Base-by-base conservation (phyloP, 1,139 yeast genomes). In the Citeromyces hawaiiensis region DNA sequence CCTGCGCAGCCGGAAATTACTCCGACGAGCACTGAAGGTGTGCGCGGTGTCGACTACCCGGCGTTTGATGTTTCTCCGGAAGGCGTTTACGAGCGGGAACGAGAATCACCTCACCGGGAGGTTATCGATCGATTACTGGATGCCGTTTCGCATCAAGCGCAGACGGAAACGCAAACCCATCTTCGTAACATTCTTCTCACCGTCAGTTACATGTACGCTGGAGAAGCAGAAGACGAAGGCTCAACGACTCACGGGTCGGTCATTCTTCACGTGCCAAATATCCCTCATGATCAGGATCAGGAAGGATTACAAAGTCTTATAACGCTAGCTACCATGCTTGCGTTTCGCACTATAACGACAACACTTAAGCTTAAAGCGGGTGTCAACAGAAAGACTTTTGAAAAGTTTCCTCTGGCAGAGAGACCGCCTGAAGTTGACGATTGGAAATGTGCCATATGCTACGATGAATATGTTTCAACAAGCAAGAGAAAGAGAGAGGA, bases 271-370 rank as follows among this genome's bases (percentile, higher is more conserved):
- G 71, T 80, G 36, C 83, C 86, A 13, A 76, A 77, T 48, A 75
- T 75, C 38, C 69, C 78, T 1, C 66, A 70, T 29, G 74, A 75
- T 43, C 55, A 72, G 37, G 72, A 70, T 46, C 77, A 76, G 11
- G 60, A 66, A 30, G 67, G 69, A 30, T 63, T 73, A 30, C 75
- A 70, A 49, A 75, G 70, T 42, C 66, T 80, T 43, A 72, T 80
- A 10, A 63, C 80, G 27, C 58, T 79, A 42, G 87, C 87, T 1
- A 78, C 87, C 0, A 76, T 76, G 38, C 68, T 80, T 60, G 87
- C 87, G 1, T 66, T 78, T 50, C 62, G 77, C 30, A 73, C 83
- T 15, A 71, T 78, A 25, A 61, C 73, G 4, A 67, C 68, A 35
- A 65, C 60, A 34, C 50, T 61, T 52, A 50, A 60, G 56, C 53